Conservation (phyloP, 805 yeast species). For the Teunomyces panamensis region DNA sequence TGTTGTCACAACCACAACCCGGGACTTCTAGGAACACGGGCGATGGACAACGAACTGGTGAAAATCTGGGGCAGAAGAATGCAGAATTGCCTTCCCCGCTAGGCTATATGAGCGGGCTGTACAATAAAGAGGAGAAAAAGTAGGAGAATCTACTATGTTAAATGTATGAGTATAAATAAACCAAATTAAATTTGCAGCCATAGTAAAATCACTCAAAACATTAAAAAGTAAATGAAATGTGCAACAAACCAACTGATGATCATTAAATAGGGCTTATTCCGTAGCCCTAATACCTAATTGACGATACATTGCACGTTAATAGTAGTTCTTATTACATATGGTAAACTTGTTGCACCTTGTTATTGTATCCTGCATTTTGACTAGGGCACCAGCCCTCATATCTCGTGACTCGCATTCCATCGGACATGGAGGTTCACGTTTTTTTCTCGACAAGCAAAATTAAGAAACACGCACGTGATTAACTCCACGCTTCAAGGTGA, state of each 20-base stretch:
- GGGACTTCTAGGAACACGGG: background rate
- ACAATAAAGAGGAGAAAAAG: conserved; percentile 3
- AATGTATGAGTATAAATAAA: conserved; percentile 1
- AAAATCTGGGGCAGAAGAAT: conserved; percentile 1
- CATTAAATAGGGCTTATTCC: too few relatives aligned
- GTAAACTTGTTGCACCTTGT: background rate
- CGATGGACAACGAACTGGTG: background rate
- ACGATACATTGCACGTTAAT: too few relatives aligned
- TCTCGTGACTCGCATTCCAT: background rate
- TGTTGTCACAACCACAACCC: background rate
- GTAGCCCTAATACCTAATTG: too few relatives aligned
- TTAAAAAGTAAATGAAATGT: background rate
- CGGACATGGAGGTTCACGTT: background rate
- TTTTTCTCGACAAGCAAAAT: background rate
- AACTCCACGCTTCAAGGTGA: background rate
- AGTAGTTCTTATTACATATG: too few relatives aligned
- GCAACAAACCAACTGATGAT: background rate
- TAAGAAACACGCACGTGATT: background rate
- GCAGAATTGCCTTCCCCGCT: conserved; percentile 19
- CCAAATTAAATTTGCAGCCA: background rate
- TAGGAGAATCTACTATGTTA: background rate
- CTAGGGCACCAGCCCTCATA: background rate
- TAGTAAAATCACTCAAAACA: background rate
- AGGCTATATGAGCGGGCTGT: conserved; percentile 16
- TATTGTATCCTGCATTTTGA: background rate